These are phyloP conservation scores for Pilasporangium apinafurcum DNA, from an alignment of 352 stramenopile species.

Conservation along the genomic window DNA sequence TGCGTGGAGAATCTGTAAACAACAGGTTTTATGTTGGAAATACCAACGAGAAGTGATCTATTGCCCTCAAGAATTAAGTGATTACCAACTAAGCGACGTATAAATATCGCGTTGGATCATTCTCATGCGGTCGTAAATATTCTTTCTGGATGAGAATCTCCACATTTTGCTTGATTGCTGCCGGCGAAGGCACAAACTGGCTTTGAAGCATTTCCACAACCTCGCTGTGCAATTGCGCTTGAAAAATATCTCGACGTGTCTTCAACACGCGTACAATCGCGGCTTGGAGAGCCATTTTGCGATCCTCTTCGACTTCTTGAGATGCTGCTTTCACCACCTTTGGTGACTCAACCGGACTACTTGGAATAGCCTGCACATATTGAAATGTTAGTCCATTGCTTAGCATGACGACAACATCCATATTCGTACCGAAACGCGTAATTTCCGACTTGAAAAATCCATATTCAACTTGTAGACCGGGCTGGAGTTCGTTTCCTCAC, in stretches of 20 bases:
- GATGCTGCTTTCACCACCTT: slow-evolving; percentile 41
- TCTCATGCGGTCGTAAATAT: slow-evolving; percentile 65
- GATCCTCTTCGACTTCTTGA: slow-evolving; percentile 81
- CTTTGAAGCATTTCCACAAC: slow-evolving; percentile 63
- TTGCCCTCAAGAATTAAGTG: no score
- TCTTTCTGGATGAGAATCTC: slow-evolving; percentile 84
- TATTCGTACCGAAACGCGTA: slow-evolving; percentile 35
- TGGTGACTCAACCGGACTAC: slow-evolving; percentile 59
- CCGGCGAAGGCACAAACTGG: slow-evolving; percentile 64
- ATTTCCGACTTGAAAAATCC: slow-evolving; percentile 36
- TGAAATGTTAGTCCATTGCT: not conserved
- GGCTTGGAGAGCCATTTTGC: slow-evolving; percentile 83
- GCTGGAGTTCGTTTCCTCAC: slow-evolving; percentile 13
- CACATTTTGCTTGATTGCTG: slow-evolving; percentile 70
- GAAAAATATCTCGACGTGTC: slow-evolving; percentile 65
- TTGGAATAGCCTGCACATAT: slow-evolving; percentile 35
- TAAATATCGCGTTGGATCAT: slow-evolving; percentile 44
- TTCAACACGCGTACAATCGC: slow-evolving; percentile 82
- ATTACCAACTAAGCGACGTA: slow-evolving; percentile 62
- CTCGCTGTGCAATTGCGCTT: slow-evolving; percentile 55
- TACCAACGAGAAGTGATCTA: no score
- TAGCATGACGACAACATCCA: not conserved
- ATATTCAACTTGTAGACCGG: slow-evolving; percentile 46
- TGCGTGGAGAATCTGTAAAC: not conserved
- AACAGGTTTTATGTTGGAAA: not conserved